A percentile compares a stretch with the other conserved stretches of the same genome.
These are phyloP conservation scores for Hibiscus tridactylites DNA, from an alignment of 345 rosid genomes.

Conservation along the genomic window DNA sequence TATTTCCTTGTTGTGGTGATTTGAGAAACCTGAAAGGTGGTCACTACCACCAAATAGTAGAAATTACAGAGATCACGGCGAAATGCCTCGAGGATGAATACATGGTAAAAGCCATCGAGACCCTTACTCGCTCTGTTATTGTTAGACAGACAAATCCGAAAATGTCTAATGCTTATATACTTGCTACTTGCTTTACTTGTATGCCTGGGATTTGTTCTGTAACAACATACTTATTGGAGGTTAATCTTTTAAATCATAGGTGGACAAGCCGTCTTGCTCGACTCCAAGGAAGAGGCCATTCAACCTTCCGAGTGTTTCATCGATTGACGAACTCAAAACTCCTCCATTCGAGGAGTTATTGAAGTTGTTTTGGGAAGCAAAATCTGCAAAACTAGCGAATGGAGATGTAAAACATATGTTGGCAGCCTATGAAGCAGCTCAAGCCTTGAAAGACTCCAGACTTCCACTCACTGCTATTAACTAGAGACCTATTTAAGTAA, in stretches of 20 bases:
- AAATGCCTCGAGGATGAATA: constrained; percentile 87
- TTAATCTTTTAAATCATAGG: constrained; percentile 26
- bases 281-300: constrained; percentile 77
- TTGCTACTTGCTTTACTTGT: background rate
- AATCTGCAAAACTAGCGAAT: constrained; percentile 52
- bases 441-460: constrained; percentile 68
- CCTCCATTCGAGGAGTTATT: constrained; percentile 76
- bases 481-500: constrained; percentile 19
- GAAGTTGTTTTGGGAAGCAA: constrained; percentile 63
- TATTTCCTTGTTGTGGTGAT: constrained; percentile 71
- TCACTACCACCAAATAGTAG: constrained; percentile 73
- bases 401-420: constrained; percentile 63
- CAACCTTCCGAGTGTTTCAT: constrained; percentile 60
- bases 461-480: constrained; percentile 84
- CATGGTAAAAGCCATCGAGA: constrained; percentile 33
- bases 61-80: constrained; percentile 75
- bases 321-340: constrained; percentile 85
- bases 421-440: constrained; percentile 54
- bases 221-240: background rate
- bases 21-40: constrained; percentile 74
- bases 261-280: constrained; percentile 90
- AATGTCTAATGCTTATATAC: background rate
- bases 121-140: background rate
- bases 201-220: background rate
- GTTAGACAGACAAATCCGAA: background rate